A percentile compares a stretch with the other conserved stretches of the same genome.
phyloP scores from a whole-genome alignment of 2,329 filamentous ascomycete genomes.

The Microcyclosporella mali region DNA sequence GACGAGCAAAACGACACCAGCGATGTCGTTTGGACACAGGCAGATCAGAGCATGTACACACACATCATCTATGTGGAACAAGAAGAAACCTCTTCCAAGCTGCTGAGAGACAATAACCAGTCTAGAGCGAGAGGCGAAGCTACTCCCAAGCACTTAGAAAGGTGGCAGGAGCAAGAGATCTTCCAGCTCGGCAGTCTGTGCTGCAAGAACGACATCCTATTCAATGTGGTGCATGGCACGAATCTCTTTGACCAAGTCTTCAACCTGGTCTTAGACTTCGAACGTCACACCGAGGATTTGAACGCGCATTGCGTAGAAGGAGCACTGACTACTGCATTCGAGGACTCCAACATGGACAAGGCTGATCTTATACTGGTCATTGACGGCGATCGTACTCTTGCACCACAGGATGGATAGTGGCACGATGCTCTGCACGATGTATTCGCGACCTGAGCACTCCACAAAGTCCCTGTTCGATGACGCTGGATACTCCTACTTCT shows the following conservation, averaged over 20 bases:
- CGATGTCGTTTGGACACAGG: constrained; percentile 37
- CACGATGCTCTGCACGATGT: constrained; percentile 44
- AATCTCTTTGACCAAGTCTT: not conserved
- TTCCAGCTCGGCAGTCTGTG: constrained; percentile 41
- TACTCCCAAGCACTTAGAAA: constrained; percentile 33
- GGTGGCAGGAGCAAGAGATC: constrained; percentile 48
- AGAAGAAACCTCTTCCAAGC: constrained; percentile 21
- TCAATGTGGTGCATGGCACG: constrained; percentile 29
- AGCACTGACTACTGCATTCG: not conserved
- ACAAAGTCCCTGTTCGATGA: constrained; percentile 42
- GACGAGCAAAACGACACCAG: constrained; percentile 23
- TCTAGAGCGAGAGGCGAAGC: not conserved
- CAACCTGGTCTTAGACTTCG: not conserved
- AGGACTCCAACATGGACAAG: not conserved
- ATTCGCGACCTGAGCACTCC: constrained; percentile 29
- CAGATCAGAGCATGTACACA: constrained; percentile 46
- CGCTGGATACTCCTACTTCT: constrained; percentile 47
- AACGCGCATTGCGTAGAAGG: constrained; percentile 31
- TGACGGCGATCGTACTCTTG: constrained; percentile 54
- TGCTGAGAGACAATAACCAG: constrained; percentile 27
- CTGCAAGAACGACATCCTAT: constrained; percentile 42
- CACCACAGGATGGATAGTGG: constrained; percentile 49
- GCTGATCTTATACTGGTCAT: constrained; percentile 41
- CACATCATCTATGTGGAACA: constrained; percentile 55
- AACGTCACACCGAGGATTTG: constrained; percentile 23